Conservation (phyloP, 164 flowering plant genomes). For the Sextonia rubra region DNA sequence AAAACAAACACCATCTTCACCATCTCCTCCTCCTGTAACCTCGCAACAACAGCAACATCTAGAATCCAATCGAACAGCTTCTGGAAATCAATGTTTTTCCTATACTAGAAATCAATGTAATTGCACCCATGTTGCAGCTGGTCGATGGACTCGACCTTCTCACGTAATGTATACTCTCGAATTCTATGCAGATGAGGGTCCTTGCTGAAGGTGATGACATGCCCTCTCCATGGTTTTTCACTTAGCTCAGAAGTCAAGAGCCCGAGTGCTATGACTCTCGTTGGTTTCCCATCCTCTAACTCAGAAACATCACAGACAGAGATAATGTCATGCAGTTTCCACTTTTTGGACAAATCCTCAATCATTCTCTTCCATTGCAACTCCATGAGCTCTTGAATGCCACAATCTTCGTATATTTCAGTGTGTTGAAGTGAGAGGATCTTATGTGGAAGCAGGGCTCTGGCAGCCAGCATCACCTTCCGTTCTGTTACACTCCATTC, state of each 20-base stretch:
- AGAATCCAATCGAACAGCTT: slow-evolving; percentile 29
- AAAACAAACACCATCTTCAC: slow-evolving; percentile 49
- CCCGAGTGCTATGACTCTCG: slow-evolving; percentile 29
- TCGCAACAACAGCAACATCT: slow-evolving; percentile 12
- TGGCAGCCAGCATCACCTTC: slow-evolving; percentile 5
- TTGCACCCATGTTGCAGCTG: too few species aligned
- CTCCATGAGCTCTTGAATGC: slow-evolving; percentile 32
- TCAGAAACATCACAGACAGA: slow-evolving; percentile 30
- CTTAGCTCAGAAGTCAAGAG: slow-evolving; percentile 26
- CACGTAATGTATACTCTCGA: slow-evolving; percentile 12
- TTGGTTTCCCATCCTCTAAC: slow-evolving; percentile 20
- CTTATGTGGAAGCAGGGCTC: slow-evolving; percentile 16
- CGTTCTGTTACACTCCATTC: slow-evolving; percentile 28
- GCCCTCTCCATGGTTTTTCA: slow-evolving; percentile 31
- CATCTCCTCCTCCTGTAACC: slow-evolving; percentile 23
- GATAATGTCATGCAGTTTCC: slow-evolving; percentile 26
- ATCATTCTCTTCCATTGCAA: slow-evolving; percentile 50
- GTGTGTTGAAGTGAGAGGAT: slow-evolving; percentile 17
- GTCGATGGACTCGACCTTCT: slow-evolving; percentile 17
- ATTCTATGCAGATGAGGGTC: slow-evolving; percentile 25
- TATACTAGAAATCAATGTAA: too few species aligned
- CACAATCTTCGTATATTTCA: neutral
- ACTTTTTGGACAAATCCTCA: slow-evolving; percentile 26
- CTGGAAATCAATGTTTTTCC: too few species aligned
- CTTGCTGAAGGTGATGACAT: slow-evolving; percentile 26